Base-by-base conservation (phyloP, 768 basidiomycete genomes). In the Tubosaeta brunneosetosa region DNA sequence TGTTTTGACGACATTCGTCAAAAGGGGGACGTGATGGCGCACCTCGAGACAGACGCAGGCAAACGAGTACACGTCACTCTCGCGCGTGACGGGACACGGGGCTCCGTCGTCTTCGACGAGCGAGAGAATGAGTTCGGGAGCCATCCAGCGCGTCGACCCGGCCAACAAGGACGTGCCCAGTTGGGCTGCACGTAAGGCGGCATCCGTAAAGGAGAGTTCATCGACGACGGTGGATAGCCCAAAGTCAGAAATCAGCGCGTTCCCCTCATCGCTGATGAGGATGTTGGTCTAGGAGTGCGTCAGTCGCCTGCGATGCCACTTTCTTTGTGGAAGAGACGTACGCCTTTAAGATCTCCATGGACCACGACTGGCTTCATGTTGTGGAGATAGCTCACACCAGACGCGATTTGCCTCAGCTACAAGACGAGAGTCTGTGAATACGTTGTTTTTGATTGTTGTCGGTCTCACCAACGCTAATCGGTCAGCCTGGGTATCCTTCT, bases 281-380 rank as follows among this genome's bases (percentile, higher is more conserved):
- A 84, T 80, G 53, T 84, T 84, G 8, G 77, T 75, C 82, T 83
- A 51, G 3, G 19, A 51, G 29, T 9, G 25, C 11, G 29, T 37
- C 14, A 27, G 26, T 41, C 32, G 16, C 48, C 33, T 27, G 49
- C 41, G n/a, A 5, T 13, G 6, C 25, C 14, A 38, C 9, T 19
- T 6, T 19, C 11, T n/a, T n/a, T n/a, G 17, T 13, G 26, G 2
- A 14, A 31, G 7, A 17, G n/a, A 70, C 74, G 34, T 59, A 82
- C 82, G 53, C 82, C 81, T 68, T 83, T 83, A 50, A 84, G 66
- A 54, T 84, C 83, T 4, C 83, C 82, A 57, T 84, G 83, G 11
- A 84, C 69, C 25, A 85, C 77, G 13, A 74, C 69, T 4, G 81
- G 81, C 40, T 73, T 73, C 58, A 75, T 76, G 43, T 74, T 72